A percentile compares a stretch with the other conserved stretches of the same genome.
phyloP scores from a whole-genome alignment of 2,329 filamentous ascomycete species.

The Aureobasidium sp. region DNA sequence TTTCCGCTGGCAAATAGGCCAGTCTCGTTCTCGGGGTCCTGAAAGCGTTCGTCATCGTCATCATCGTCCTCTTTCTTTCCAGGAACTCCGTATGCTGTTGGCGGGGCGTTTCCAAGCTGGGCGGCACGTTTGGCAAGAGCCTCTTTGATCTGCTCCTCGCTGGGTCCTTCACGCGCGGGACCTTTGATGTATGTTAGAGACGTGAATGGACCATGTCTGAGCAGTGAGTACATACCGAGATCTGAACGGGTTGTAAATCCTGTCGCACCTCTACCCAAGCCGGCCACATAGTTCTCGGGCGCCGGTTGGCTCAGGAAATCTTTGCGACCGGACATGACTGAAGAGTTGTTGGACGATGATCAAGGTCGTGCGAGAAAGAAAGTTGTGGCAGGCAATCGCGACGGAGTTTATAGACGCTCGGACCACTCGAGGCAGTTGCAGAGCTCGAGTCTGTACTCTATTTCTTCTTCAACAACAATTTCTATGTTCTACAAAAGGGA shows the following conservation, averaged over 20 bases:
- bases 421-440: neutral
- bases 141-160: constrained; percentile 97
- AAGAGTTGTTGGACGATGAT: constrained; percentile 25
- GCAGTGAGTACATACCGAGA: constrained; percentile 38
- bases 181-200: constrained; percentile 39
- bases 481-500: neutral
- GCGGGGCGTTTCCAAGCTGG: constrained; percentile 65
- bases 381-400: neutral
- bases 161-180: constrained; percentile 88
- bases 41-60: constrained; percentile 73
- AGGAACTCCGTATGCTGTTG: constrained; percentile 63
- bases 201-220: neutral
- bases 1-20: constrained; percentile 91
- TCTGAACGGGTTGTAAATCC: constrained; percentile 97
- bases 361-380: neutral
- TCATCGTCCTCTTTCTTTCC: constrained; percentile 67
- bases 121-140: constrained; percentile 90
- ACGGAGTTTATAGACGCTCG: constrained; percentile 4
- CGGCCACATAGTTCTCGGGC: constrained; percentile 67
- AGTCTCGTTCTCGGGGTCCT: constrained; percentile 95
- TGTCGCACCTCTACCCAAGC: constrained; percentile 93
- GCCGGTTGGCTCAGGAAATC: constrained; percentile 82
- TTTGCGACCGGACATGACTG: constrained; percentile 55
- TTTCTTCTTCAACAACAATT: neutral
- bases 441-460: neutral